A percentile compares a stretch with the other conserved stretches of the same genome.
Conservation (phyloP, 23 red algal species). For the Gracilaria domingensis region DNA sequence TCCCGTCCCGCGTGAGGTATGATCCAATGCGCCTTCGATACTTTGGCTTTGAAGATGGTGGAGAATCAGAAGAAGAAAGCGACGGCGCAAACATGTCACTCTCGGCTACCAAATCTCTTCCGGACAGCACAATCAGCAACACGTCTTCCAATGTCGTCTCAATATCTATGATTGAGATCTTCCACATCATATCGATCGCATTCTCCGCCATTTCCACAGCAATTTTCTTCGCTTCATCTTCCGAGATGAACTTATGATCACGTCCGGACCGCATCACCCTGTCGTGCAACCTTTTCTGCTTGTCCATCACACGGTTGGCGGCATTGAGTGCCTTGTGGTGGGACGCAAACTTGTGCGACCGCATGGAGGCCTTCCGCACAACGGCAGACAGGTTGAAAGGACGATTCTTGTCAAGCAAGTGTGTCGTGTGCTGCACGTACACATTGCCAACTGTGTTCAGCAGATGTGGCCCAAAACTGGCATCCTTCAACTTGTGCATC, state of each 20-base stretch:
- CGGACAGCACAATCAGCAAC: conserved; percentile 60
- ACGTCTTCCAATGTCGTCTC: conserved; percentile 75
- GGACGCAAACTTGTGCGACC: conserved; percentile 64
- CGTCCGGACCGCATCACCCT: conserved; percentile 47
- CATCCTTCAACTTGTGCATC: conserved; percentile 43
- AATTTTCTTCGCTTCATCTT: conserved; percentile 60
- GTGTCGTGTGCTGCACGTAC: conserved; percentile 56
- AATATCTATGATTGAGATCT: conserved; percentile 79
- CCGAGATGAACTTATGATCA: conserved; percentile 49
- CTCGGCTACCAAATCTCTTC: conserved; percentile 61
- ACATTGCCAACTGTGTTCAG: conserved; percentile 70
- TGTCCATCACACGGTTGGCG: conserved; percentile 64
- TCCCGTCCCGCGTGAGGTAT: conserved; percentile 13
- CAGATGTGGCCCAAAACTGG: conserved; percentile 65
- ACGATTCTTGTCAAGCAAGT: conserved; percentile 47
- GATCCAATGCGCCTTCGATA: conserved; percentile 36
- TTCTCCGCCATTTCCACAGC: conserved; percentile 69
- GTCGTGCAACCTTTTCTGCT: conserved; percentile 61
- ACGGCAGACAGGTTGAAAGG: conserved; percentile 54
- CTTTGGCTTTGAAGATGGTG: not conserved
- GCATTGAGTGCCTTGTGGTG: conserved; percentile 66
- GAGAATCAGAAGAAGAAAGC: conserved; percentile 8
- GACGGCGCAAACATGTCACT: conserved; percentile 36
- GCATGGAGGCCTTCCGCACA: conserved; percentile 43
- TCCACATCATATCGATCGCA: conserved; percentile 85